Percentiles rank a stretch among this genome's conserved stretches.
phyloP scores from a whole-genome alignment of 495 filamentous ascomycete species.

The Neurospora sp. region DNA sequence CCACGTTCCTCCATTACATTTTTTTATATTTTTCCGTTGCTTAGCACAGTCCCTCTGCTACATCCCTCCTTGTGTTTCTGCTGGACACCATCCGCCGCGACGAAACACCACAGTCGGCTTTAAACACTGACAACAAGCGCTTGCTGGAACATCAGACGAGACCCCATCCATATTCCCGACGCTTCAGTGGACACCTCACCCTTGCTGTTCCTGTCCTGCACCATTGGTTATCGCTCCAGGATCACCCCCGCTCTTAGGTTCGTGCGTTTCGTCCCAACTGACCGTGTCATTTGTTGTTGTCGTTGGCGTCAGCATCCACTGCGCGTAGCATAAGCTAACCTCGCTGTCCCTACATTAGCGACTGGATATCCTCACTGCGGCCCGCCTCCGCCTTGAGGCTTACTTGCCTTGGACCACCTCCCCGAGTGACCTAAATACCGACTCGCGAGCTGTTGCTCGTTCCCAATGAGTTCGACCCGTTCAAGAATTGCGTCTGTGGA shows the following conservation, averaged over 20 bases:
- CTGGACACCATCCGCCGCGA: conserved; percentile 12
- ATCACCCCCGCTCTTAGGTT: neutral
- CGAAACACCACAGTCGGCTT: conserved; percentile 3
- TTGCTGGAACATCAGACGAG: neutral
- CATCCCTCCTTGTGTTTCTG: conserved; percentile 16
- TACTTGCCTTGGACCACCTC: conserved; percentile 12
- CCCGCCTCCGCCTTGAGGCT: conserved; percentile 19
- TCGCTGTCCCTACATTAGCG: neutral
- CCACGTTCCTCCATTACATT: conserved; percentile 15
- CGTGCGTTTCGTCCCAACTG: neutral
- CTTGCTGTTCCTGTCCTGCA: neutral
- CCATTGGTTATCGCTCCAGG: neutral
- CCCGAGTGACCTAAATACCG: conserved; percentile 4
- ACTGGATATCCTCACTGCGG: conserved; percentile 10
- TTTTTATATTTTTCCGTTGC: conserved; percentile 5
- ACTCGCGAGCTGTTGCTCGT: conserved; percentile 14
- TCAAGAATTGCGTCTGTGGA: conserved; percentile 34
- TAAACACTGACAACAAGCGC: neutral
- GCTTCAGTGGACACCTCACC: neutral
- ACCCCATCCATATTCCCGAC: neutral
- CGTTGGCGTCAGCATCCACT: neutral
- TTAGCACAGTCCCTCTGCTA: neutral
- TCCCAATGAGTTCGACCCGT: conserved; percentile 16
- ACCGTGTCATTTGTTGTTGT: neutral
- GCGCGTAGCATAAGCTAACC: neutral